These are phyloP conservation scores for Fusarium beomiforme DNA, from an alignment of 2,329 filamentous ascomycete genomes.

Conservation along the genomic window DNA sequence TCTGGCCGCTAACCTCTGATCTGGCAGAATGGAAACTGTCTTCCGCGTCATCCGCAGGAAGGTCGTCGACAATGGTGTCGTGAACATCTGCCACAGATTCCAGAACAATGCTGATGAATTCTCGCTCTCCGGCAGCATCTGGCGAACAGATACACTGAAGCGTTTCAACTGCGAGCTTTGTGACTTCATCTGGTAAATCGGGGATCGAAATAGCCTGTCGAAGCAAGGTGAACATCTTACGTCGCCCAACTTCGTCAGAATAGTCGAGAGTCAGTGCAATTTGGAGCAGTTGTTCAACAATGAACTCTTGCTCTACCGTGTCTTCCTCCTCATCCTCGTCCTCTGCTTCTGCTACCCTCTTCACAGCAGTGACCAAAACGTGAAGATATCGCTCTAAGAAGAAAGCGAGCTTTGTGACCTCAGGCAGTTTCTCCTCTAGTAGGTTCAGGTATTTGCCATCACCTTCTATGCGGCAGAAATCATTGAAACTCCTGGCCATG, in stretches of 20 bases:
- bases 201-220: slow-evolving; percentile 86
- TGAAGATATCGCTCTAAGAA: slow-evolving; percentile 84
- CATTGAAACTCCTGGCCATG: slow-evolving; percentile 90
- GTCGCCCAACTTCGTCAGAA: slow-evolving; percentile 93
- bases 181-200: slow-evolving; percentile 91
- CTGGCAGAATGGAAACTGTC: slow-evolving; percentile 92
- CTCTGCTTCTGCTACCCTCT: slow-evolving; percentile 61
- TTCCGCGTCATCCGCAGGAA: slow-evolving; percentile 63
- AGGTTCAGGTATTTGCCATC: slow-evolving; percentile 79
- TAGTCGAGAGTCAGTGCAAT: slow-evolving; percentile 94
- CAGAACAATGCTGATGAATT: slow-evolving; percentile 86
- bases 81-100: slow-evolving; percentile 97
- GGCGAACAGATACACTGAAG: slow-evolving; percentile 84
- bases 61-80: slow-evolving; percentile 85
- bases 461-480: slow-evolving; percentile 82
- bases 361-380: slow-evolving; percentile 72
- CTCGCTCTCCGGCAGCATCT: slow-evolving; percentile 77
- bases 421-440: slow-evolving; percentile 92
- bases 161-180: slow-evolving; percentile 85
- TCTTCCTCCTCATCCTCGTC: slow-evolving; percentile 79
- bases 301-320: slow-evolving; percentile 90
- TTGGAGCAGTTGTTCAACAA: slow-evolving; percentile 93
- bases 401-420: slow-evolving; percentile 90
- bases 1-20: slow-evolving; percentile 80
- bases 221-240: slow-evolving; percentile 94